Evolutionary conservation across 495 filamentous ascomycete genomes (phyloP).

Genomic region (Penicillium malachiteum): DNA sequence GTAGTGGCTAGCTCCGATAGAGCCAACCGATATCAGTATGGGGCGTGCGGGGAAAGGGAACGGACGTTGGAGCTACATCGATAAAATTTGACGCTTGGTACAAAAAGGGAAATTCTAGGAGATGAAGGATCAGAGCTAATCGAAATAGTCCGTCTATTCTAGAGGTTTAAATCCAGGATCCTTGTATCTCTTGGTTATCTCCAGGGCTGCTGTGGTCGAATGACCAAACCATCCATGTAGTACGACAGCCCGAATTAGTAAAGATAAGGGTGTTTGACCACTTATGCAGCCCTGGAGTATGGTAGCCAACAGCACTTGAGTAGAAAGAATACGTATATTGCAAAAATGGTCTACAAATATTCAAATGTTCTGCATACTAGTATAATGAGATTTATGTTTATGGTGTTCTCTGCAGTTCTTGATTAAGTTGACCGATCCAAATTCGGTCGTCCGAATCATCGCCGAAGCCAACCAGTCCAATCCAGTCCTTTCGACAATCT

Average conservation of each 20-base stretch:
- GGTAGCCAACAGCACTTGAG: too few species aligned
- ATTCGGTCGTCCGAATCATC: not conserved
- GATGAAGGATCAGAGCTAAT: constrained; percentile 4
- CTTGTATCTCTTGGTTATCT: not conserved
- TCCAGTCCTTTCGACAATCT: not conserved
- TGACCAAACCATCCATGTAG: not conserved
- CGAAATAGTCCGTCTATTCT: not conserved
- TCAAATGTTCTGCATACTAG: too few species aligned
- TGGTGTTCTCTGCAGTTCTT: not conserved
- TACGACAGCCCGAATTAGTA: too few species aligned
- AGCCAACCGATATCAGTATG: not conserved
- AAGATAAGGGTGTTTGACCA: not conserved
- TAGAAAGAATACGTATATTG: too few species aligned
- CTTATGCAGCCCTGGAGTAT: too few species aligned
- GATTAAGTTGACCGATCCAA: not conserved
- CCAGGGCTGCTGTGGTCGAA: not conserved
- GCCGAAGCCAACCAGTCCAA: not conserved
- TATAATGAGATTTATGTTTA: too few species aligned
- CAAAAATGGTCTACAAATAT: too few species aligned
- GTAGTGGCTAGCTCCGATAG: not conserved
- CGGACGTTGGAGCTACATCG: not conserved
- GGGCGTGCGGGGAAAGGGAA: constrained; percentile 15
- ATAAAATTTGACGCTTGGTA: constrained; percentile 9
- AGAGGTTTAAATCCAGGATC: not conserved
- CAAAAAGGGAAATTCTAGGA: constrained; percentile 14